Evolutionary conservation across 345 rosid genomes (phyloP).

Genomic region (Camelina hispida): DNA sequence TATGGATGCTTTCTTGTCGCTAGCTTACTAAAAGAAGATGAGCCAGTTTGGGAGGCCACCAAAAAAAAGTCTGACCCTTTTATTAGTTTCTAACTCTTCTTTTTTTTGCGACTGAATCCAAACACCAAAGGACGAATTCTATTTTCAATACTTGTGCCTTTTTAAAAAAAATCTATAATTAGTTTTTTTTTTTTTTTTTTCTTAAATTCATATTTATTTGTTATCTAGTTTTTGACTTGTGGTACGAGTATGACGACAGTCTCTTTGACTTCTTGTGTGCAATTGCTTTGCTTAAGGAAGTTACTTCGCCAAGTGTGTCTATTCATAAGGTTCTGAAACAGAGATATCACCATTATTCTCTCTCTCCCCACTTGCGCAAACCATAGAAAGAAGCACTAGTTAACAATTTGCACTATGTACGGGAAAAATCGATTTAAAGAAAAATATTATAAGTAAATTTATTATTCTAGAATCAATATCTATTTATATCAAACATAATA

Average conservation of each 20-base stretch:
- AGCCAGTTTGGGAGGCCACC: conserved; percentile 41
- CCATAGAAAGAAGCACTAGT: background rate
- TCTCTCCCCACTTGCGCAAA: conserved; percentile 12
- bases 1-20: conserved; percentile 15
- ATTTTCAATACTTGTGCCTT: conserved; percentile 30
- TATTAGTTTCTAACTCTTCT: conserved; percentile 11
- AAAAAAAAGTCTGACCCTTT: conserved; percentile 56
- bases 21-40: background rate
- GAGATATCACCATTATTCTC: background rate
- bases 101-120: conserved; percentile 43
- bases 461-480: too few relatives aligned
- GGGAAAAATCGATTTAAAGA: too few relatives aligned
- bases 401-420: too few relatives aligned
- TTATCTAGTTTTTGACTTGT: background rate
- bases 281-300: conserved; percentile 3
- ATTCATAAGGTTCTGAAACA: conserved; percentile 23
- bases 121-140: conserved; percentile 56
- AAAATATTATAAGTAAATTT: too few relatives aligned
- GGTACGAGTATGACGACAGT: background rate
- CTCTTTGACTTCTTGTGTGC: conserved; percentile 36
- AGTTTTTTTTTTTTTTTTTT: conserved; percentile 14
- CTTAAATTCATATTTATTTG: background rate
- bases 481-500: too few relatives aligned
- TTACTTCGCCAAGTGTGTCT: conserved; percentile 17
- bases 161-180: conserved; percentile 48